A percentile compares a stretch with the other conserved stretches of the same genome.
Evolutionary conservation across 2,329 filamentous ascomycete genomes (phyloP).

Genomic region (Microcera coccophila): DNA sequence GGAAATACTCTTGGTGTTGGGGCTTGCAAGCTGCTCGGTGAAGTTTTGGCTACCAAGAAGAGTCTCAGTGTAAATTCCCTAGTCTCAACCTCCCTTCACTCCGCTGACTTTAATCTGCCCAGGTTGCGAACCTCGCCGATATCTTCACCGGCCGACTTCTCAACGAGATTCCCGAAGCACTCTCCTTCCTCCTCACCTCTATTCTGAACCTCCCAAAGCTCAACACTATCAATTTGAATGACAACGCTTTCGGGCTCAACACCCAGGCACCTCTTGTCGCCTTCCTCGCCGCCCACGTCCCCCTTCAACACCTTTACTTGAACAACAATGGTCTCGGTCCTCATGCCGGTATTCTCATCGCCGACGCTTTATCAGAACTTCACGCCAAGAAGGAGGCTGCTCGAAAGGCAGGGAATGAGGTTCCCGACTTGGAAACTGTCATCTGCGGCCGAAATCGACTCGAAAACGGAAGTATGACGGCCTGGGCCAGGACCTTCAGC

Average conservation of each 20-base stretch:
- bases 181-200: conserved; percentile 79
- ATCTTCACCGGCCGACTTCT: conserved; percentile 95
- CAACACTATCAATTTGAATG: conserved; percentile 89
- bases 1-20: conserved; percentile 92
- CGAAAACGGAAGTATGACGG: conserved; percentile 93
- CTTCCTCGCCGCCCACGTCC: conserved; percentile 83
- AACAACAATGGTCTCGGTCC: conserved; percentile 98
- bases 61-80: conserved; percentile 60
- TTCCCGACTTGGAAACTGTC: conserved; percentile 88
- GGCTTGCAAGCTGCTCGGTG: conserved; percentile 79
- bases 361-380: conserved; percentile 78
- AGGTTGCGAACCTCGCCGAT: conserved; percentile 86
- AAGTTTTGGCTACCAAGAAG: conserved; percentile 80
- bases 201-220: conserved; percentile 83
- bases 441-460: conserved; percentile 94
- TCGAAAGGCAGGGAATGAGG: conserved; percentile 64
- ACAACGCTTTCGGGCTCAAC: conserved; percentile 97
- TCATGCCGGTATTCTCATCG: conserved; percentile 82
- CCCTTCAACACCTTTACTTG: conserved; percentile 88
- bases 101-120: conserved; percentile 4
- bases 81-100: conserved; percentile 1
- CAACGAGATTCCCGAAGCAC: conserved; percentile 86
- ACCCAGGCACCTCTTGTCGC: conserved; percentile 88
- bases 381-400: conserved; percentile 80
- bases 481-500: conserved; percentile 85